Percentiles rank a stretch among this genome's conserved stretches.
Evolutionary conservation across 352 stramenopile genomes (phyloP).

Genomic region (Achlya hypogyna): DNA sequence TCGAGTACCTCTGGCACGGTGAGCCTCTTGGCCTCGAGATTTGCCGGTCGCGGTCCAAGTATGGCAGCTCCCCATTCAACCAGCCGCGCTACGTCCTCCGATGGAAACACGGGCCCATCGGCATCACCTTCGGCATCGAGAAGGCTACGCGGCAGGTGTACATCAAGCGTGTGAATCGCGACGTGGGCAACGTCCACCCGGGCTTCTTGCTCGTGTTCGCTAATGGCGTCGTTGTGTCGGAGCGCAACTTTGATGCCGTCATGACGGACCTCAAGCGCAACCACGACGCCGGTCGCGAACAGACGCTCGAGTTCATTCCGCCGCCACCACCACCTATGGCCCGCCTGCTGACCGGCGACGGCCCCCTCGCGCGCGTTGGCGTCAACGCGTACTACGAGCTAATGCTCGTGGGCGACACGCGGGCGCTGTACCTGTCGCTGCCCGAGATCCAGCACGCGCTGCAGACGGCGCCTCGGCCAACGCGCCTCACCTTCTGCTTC

Average conservation of each 20-base stretch:
- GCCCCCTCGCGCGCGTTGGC: constrained; percentile 37
- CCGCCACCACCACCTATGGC: constrained; percentile 44
- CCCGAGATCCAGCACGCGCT: constrained; percentile 30
- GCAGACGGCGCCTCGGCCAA: neutral
- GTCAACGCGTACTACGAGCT: constrained; percentile 56
- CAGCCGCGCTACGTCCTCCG: neutral
- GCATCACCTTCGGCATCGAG: constrained; percentile 65
- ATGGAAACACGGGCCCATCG: constrained; percentile 23
- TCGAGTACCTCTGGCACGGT: neutral
- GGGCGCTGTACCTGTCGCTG: constrained; percentile 52
- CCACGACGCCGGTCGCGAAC: constrained; percentile 32
- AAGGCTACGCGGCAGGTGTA: constrained; percentile 51
- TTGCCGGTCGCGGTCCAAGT: neutral
- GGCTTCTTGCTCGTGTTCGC: constrained; percentile 50
- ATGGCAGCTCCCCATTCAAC: neutral
- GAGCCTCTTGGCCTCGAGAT: neutral
- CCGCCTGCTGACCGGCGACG: constrained; percentile 27
- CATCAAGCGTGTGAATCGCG: constrained; percentile 43
- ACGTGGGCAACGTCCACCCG: constrained; percentile 29
- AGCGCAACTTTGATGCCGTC: constrained; percentile 40
- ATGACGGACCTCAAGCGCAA: constrained; percentile 43
- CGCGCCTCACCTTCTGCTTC: neutral
- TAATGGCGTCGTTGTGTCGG: constrained; percentile 31
- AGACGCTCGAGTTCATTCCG: constrained; percentile 53
- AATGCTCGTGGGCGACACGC: constrained; percentile 37